Conservation (phyloP, 2,329 filamentous ascomycete genomes). For the Aspergillus neotritici region DNA sequence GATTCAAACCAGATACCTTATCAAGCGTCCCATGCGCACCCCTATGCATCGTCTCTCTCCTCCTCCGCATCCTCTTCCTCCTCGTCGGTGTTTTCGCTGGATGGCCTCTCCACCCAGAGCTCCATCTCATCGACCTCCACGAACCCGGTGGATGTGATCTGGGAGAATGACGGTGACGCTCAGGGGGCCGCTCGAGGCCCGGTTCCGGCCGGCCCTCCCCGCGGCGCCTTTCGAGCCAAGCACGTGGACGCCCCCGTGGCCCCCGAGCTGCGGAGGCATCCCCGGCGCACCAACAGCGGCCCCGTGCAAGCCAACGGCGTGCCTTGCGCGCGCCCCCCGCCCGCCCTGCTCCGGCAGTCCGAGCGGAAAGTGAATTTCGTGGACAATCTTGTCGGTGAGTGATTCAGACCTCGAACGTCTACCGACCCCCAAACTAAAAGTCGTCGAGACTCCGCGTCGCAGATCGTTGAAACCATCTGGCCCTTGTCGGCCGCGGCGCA, state of each 20-base stretch:
- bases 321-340: conserved; percentile 57
- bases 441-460: conserved; percentile 79
- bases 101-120: conserved; percentile 57
- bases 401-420: conserved; percentile 30
- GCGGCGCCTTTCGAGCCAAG: conserved; percentile 27
- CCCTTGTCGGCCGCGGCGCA: conserved; percentile 77
- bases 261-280: conserved; percentile 44
- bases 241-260: conserved; percentile 31
- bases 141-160: conserved; percentile 52
- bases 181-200: conserved; percentile 22
- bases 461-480: conserved; percentile 97
- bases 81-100: conserved; percentile 71
- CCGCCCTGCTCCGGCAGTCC: conserved; percentile 74
- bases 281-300: conserved; percentile 49
- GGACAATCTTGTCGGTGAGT: conserved; percentile 95
- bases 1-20: conserved; percentile 34
- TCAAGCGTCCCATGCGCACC: conserved; percentile 40
- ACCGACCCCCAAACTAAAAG: conserved; percentile 21
- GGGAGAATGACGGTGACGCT: conserved; percentile 36
- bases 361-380: conserved; percentile 94
- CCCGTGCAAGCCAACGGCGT: conserved; percentile 44
- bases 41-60: conserved; percentile 66
- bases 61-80: conserved; percentile 71
- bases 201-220: conserved; percentile 20
- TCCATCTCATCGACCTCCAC: conserved; percentile 65